A percentile compares a stretch with the other conserved stretches of the same genome.
These are phyloP conservation scores for Quercus parvula DNA, from an alignment of 306 rosid genomes.

Conservation along the genomic window DNA sequence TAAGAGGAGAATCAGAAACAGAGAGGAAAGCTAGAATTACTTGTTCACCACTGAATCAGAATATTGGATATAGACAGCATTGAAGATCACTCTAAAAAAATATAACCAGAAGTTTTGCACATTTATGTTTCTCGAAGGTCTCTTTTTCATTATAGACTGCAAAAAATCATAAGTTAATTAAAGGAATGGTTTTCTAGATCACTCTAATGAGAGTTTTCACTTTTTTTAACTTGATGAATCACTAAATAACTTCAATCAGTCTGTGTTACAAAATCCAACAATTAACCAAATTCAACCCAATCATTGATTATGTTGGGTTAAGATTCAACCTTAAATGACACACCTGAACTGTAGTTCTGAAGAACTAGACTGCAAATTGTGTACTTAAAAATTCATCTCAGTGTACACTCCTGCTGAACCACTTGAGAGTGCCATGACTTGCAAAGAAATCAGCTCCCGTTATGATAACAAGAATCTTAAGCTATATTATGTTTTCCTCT, in stretches of 20 bases:
- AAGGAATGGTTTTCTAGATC: not conserved
- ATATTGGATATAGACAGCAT: slow-evolving; percentile 89
- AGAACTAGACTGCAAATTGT: slow-evolving; percentile 5
- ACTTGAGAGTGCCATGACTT: slow-evolving; percentile 94
- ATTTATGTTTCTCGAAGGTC: slow-evolving; percentile 87
- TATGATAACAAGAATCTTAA: slow-evolving; percentile 16
- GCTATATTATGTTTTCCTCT: not conserved
- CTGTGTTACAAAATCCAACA: not conserved
- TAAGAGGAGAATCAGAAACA: slow-evolving; percentile 27
- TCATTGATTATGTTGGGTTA: slow-evolving; percentile 8
- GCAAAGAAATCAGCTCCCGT: slow-evolving; percentile 25
- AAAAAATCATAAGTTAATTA: slow-evolving; percentile 9
- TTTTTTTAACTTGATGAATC: not conserved
- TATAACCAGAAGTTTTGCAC: slow-evolving; percentile 98
- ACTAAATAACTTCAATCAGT: not conserved
- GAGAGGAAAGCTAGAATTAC: slow-evolving; percentile 40
- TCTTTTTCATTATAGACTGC: slow-evolving; percentile 95
- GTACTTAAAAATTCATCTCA: slow-evolving; percentile 50
- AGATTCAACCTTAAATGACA: not conserved
- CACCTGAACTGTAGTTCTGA: slow-evolving; percentile 2
- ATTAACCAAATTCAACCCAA: not conserved
- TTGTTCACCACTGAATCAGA: slow-evolving; percentile 81
- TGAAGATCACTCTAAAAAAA: slow-evolving; percentile 87
- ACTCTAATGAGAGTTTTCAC: slow-evolving; percentile 11
- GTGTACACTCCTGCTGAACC: slow-evolving; percentile 96